Evolutionary conservation across 2,329 filamentous ascomycete species (phyloP).

Genomic region (Diaporthe ilicicola): DNA sequence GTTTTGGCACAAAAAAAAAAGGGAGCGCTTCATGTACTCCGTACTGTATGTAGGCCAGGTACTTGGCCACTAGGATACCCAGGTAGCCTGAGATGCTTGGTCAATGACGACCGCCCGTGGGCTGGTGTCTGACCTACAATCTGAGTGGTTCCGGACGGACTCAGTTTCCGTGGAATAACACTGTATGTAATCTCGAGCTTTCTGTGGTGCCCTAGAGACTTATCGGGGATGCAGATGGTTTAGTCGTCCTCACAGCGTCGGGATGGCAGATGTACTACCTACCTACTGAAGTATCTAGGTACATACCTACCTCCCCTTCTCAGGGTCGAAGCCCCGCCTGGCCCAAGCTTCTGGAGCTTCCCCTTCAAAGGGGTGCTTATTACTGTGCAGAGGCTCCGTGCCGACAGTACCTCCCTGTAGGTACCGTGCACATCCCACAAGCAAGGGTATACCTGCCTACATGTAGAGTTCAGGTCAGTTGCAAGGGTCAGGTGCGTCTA

Average conservation of each 20-base stretch:
- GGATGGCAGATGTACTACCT: neutral
- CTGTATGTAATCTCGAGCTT: too few species aligned
- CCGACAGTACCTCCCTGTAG: neutral
- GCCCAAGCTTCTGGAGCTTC: constrained; percentile 22
- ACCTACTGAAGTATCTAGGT: neutral
- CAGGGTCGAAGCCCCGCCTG: neutral
- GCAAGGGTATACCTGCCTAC: neutral
- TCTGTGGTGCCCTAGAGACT: neutral
- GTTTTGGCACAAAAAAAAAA: too few species aligned
- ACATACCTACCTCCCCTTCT: neutral
- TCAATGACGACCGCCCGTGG: too few species aligned
- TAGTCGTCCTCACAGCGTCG: too few species aligned
- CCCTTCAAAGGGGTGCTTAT: neutral
- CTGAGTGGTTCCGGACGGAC: too few species aligned
- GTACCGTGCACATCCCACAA: neutral
- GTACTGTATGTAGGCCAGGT: neutral
- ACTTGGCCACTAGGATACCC: neutral
- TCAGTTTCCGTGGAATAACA: too few species aligned
- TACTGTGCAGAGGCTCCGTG: too few species aligned
- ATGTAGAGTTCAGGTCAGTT: neutral
- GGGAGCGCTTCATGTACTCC: too few species aligned
- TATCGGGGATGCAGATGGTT: too few species aligned
- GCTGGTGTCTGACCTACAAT: too few species aligned
- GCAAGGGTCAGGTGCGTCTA: constrained; percentile 14
- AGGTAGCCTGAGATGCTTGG: too few species aligned